Evolutionary conservation across 345 rosid species (phyloP).

Genomic region (Hibiscus trionum): DNA sequence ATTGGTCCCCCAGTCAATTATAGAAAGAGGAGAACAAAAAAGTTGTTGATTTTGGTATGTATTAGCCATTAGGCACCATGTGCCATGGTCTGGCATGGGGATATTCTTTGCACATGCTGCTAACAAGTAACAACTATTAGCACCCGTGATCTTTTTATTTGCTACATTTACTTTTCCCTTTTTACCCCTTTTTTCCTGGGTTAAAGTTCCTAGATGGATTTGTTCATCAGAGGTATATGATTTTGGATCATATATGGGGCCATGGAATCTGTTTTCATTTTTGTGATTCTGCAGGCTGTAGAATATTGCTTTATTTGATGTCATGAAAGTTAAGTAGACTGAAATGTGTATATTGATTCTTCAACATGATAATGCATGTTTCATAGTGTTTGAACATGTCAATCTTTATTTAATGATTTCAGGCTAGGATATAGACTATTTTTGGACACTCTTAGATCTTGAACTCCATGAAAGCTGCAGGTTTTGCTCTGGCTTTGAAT

Average conservation of each 20-base stretch:
- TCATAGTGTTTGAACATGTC: neutral
- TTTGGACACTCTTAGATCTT: conserved; percentile 12
- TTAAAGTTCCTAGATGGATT: neutral
- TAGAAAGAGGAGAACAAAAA: conserved; percentile 15
- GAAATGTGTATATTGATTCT: neutral
- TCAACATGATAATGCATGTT: neutral
- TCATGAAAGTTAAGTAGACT: neutral
- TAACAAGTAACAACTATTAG: neutral
- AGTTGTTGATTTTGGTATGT: conserved; percentile 15
- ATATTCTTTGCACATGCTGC: conserved; percentile 21
- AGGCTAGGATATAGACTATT: conserved; percentile 5
- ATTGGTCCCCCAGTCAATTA: conserved; percentile 12
- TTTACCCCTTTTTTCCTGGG: neutral
- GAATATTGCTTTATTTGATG: neutral
- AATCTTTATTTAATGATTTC: neutral
- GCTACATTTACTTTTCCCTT: neutral
- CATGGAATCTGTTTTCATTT: neutral
- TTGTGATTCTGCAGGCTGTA: neutral
- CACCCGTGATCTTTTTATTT: conserved; percentile 3
- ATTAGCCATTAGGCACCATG: conserved; percentile 7
- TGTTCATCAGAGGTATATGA: neutral
- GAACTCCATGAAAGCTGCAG: conserved; percentile 12
- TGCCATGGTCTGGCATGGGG: conserved; percentile 10
- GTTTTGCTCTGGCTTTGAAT: neutral
- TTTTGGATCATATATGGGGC: conserved; percentile 6